A percentile compares a stretch with the other conserved stretches of the same genome.
Evolutionary conservation across 192 early-diverging fungal genomes (phyloP).

Genomic region (Podila horticola): DNA sequence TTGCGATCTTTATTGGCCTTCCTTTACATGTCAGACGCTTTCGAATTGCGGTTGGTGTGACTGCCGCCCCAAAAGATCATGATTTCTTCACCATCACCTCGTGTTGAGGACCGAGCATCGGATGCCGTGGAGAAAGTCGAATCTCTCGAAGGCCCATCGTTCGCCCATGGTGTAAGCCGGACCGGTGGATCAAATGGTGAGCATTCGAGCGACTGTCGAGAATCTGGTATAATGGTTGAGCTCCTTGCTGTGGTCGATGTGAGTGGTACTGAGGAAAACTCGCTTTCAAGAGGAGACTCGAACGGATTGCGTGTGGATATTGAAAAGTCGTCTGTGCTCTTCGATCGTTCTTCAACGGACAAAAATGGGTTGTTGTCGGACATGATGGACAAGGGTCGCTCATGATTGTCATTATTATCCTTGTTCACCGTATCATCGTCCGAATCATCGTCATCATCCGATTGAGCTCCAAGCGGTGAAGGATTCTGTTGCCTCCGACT

Average conservation of each 20-base stretch:
- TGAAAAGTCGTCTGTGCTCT: neutral
- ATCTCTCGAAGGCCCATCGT: slow-evolving; percentile 20
- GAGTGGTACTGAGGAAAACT: neutral
- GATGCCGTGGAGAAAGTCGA: slow-evolving; percentile 46
- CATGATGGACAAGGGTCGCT: neutral
- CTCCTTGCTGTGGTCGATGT: neutral
- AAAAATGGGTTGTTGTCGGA: neutral
- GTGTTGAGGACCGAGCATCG: slow-evolving; percentile 36
- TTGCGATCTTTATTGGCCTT: neutral
- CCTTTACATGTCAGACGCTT: slow-evolving; percentile 19
- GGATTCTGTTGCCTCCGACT: slow-evolving; percentile 1
- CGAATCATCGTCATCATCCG: neutral
- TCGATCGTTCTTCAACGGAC: neutral
- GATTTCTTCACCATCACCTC: slow-evolving; percentile 51
- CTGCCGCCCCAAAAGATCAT: slow-evolving; percentile 51
- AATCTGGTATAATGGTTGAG: neutral
- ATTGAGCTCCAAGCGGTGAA: slow-evolving; percentile 11
- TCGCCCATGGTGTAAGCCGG: slow-evolving; percentile 24
- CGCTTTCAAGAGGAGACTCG: neutral
- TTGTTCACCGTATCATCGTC: neutral
- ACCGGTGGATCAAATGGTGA: neutral
- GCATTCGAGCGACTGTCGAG: neutral
- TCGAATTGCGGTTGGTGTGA: slow-evolving; percentile 16
- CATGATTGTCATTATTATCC: slow-evolving; percentile 4
- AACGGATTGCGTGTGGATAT: neutral